phyloP scores from a whole-genome alignment of 2,329 filamentous ascomycete species.

The Neonectria coccinea region DNA sequence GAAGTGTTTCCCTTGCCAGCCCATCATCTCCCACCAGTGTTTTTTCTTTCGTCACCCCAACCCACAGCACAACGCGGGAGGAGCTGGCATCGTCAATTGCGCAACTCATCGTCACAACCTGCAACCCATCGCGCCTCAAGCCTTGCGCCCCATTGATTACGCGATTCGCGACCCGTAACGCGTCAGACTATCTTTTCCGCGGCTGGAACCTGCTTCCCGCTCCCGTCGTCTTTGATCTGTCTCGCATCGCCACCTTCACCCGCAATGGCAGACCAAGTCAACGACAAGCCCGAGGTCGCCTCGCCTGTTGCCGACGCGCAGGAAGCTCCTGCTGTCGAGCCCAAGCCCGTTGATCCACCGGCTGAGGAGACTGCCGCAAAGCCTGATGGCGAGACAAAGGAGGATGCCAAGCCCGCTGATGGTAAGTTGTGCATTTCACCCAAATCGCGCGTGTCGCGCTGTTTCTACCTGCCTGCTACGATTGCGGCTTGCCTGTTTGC shows the following conservation, averaged over 20 bases:
- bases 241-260: slow-evolving; percentile 39
- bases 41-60: slow-evolving; percentile 53
- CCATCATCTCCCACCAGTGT: slow-evolving; percentile 49
- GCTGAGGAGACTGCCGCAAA: slow-evolving; percentile 41
- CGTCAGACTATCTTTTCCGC: slow-evolving; percentile 44
- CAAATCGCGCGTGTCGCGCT: slow-evolving; percentile 23
- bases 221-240: slow-evolving; percentile 30
- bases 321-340: slow-evolving; percentile 42
- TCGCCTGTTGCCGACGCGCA: slow-evolving; percentile 50
- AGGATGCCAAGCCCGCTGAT: slow-evolving; percentile 46
- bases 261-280: slow-evolving; percentile 55
- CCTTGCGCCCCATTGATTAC: slow-evolving; percentile 47
- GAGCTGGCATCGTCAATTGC: slow-evolving; percentile 49
- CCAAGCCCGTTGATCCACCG: slow-evolving; percentile 40
- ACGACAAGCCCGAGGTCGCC: slow-evolving; percentile 52
- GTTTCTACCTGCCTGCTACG: neutral
- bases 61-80: slow-evolving; percentile 49
- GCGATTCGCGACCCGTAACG: slow-evolving; percentile 46
- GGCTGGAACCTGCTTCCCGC: slow-evolving; percentile 33
- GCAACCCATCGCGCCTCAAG: slow-evolving; percentile 47
- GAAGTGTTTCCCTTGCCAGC: slow-evolving; percentile 48
- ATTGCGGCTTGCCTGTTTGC: slow-evolving; percentile 23
- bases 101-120: slow-evolving; percentile 48
- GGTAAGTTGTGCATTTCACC: slow-evolving; percentile 46
- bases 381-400: slow-evolving; percentile 45